A percentile compares a stretch with the other conserved stretches of the same genome.
These are phyloP conservation scores for Venturia pyrina DNA, from an alignment of 2,329 filamentous ascomycete genomes.

Conservation along the genomic window DNA sequence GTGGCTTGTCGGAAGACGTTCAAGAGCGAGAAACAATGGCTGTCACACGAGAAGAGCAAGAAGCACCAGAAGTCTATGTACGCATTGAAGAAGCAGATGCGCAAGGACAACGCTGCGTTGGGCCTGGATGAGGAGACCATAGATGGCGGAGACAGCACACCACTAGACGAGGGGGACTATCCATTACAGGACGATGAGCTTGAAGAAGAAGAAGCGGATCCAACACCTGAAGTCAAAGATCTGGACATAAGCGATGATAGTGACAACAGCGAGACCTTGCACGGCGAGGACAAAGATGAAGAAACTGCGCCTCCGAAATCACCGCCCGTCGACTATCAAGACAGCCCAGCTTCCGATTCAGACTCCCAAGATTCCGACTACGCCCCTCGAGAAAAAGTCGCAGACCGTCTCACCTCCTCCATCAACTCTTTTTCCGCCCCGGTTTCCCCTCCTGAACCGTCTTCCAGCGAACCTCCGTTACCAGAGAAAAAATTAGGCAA, in stretches of 20 bases:
- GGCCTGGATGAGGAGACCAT: slow-evolving; percentile 30
- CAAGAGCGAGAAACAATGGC: slow-evolving; percentile 85
- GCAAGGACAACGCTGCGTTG: slow-evolving; percentile 60
- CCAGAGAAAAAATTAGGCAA: slow-evolving; percentile 31
- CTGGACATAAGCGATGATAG: slow-evolving; percentile 16
- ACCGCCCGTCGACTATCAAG: neutral
- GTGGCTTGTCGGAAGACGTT: slow-evolving; percentile 58
- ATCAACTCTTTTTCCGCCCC: slow-evolving; percentile 6
- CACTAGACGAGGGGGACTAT: slow-evolving; percentile 20
- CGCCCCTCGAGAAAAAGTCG: slow-evolving; percentile 26
- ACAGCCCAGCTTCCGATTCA: neutral
- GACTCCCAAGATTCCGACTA: slow-evolving; percentile 22
- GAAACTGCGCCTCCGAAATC: slow-evolving; percentile 4
- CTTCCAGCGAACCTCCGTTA: slow-evolving; percentile 15
- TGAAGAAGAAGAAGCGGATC: slow-evolving; percentile 17
- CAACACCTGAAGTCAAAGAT: slow-evolving; percentile 16
- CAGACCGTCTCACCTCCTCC: slow-evolving; percentile 22
- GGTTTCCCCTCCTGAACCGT: slow-evolving; percentile 8
- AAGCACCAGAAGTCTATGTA: slow-evolving; percentile 86
- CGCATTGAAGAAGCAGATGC: slow-evolving; percentile 72
- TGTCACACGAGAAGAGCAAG: slow-evolving; percentile 91
- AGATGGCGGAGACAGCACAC: slow-evolving; percentile 24
- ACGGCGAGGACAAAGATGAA: slow-evolving; percentile 11
- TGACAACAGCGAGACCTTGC: slow-evolving; percentile 6
- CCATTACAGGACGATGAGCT: slow-evolving; percentile 16